phyloP scores from a whole-genome alignment of 2,329 filamentous ascomycete species.

The Dactylonectria macrodidyma region DNA sequence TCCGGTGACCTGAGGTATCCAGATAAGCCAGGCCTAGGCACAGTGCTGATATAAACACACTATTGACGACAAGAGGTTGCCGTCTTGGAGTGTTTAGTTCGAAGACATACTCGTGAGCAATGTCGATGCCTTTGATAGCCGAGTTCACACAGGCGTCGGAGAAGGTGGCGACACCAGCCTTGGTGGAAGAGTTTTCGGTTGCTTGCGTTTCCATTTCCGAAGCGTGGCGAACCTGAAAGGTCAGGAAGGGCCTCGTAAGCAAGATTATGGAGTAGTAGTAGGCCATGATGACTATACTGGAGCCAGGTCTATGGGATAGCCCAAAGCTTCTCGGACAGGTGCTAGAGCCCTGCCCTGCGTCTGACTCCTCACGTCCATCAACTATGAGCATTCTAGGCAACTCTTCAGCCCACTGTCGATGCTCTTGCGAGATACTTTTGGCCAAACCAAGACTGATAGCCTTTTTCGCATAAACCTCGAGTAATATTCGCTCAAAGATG shows the following conservation, averaged over 20 bases:
- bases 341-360: neutral
- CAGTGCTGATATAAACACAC: constrained; percentile 15
- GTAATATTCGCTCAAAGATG: constrained; percentile 11
- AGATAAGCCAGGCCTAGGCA: constrained; percentile 8
- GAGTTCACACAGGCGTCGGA: constrained; percentile 16
- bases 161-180: neutral
- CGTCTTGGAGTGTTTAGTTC: constrained; percentile 9
- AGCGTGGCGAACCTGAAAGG: constrained; percentile 7
- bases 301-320: neutral
- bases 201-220: constrained; percentile 1
- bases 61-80: constrained; percentile 17
- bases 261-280: constrained; percentile 19
- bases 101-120: constrained; percentile 17
- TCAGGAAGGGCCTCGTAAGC: constrained; percentile 12
- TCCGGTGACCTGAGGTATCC: neutral
- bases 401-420: constrained; percentile 16
- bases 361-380: constrained; percentile 2
- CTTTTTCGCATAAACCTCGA: constrained; percentile 15
- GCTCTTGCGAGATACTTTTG: constrained; percentile 12
- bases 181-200: constrained; percentile 3
- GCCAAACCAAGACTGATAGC: constrained; percentile 16
- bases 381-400: constrained; percentile 11
- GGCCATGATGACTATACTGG: constrained; percentile 13
- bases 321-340: constrained; percentile 1
- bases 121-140: constrained; percentile 17